Conservation (phyloP, 2,329 filamentous ascomycete species). For the Sporothrix schenckii region DNA sequence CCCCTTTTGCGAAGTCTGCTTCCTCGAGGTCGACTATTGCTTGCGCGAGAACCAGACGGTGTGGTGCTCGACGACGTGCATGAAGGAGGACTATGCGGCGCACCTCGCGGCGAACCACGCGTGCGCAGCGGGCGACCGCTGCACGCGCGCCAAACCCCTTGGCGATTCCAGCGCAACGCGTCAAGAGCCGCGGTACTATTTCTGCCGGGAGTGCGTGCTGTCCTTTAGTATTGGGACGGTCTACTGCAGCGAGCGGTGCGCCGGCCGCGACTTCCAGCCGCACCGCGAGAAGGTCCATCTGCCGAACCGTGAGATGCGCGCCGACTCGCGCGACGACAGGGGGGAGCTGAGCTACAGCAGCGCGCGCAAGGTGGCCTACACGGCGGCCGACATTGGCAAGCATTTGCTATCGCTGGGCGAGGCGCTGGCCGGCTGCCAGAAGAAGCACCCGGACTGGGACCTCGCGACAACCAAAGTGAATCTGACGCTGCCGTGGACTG, state of each 20-base stretch:
- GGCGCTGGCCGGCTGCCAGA: conserved; percentile 34
- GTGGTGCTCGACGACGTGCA: conserved; percentile 35
- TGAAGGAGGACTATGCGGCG: conserved; percentile 30
- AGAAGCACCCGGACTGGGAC: conserved; percentile 37
- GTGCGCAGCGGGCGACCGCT: conserved; percentile 34
- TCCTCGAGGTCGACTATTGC: conserved; percentile 36
- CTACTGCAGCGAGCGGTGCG: conserved; percentile 44
- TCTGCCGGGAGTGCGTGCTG: conserved; percentile 44
- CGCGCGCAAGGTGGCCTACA: conserved; percentile 28
- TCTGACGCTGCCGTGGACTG: conserved; percentile 27
- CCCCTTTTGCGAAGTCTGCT: conserved; percentile 35
- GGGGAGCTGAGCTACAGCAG: conserved; percentile 33
- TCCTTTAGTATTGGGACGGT: conserved; percentile 39
- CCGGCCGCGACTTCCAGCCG: conserved; percentile 41
- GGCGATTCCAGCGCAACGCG: conserved; percentile 6
- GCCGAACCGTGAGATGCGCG: conserved; percentile 36
- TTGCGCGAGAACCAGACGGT: conserved; percentile 35
- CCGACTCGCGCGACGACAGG: conserved; percentile 34
- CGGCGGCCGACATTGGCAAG: conserved; percentile 35
- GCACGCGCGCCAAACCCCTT: conserved; percentile 12
- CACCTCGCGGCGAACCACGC: conserved; percentile 32
- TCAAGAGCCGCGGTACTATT: conserved; percentile 33
- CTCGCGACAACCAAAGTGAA: conserved; percentile 31
- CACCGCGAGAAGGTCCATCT: conserved; percentile 44
- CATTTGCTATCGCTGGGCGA: conserved; percentile 35